Evolutionary conservation across 164 flowering plant genomes (phyloP), one percentile per base, ranked within the genome.

Genomic region (Stephania cephalantha): DNA sequence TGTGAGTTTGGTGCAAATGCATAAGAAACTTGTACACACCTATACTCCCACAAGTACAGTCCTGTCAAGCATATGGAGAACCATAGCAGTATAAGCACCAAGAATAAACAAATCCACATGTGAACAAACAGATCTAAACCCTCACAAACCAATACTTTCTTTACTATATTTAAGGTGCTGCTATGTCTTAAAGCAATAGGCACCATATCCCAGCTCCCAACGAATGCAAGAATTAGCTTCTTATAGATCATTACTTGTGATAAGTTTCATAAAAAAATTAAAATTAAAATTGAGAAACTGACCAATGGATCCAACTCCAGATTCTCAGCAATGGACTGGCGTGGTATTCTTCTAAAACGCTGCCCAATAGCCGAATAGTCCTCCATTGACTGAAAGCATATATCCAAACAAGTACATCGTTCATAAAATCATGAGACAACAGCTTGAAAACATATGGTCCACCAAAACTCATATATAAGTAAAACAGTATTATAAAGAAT

Each of bases 221-320:
- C 42, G 1, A 67, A 7, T 13, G 31, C 31, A 67, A 7, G 12
- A 15, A 25, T 67, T 67, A 29, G 11, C 3, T 15, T 29, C 35
- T 67, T 12, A 25, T 67, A 29, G 15, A 25, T 67, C 42, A 15
- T 31, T 67, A 67, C 15, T 67, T 50, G 55, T 50, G 11, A 50
- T 9, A 50, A 10, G 11, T 50, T 50, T 35, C 30, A 46, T 18
- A 20, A 46, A 45, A 45, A 70, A 15, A 46, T 44, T 4, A 46
- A 48, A 71, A 66, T 45, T 50, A 22, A 30, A 67, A 17, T 18
- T 9, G 2, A 29, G 17, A 71, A 75, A 83, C 88, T 81, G 68
- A 91, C 98, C 93, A 87, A 70, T 9, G 93, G 89, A 75, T 93
- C 96, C 79, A 90, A 72, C 80, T 88, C 89, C 69, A 78, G 81